Evolutionary conservation across 352 stramenopile species (phyloP).

Genomic region (Globisporangium radiosum): DNA sequence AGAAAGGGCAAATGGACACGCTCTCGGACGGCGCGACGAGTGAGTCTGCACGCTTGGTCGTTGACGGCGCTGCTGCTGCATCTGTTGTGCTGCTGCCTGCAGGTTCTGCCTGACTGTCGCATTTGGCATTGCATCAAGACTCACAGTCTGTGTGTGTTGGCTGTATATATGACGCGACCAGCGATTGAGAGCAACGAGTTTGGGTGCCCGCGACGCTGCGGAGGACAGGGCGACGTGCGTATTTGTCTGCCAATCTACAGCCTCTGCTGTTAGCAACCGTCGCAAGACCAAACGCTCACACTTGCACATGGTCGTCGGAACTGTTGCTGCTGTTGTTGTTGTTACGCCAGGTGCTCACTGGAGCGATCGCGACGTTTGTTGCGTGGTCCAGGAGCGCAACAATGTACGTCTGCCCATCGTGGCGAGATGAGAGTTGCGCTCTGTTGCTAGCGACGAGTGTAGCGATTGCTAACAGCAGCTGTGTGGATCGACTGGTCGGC

Average conservation of each 20-base stretch:
- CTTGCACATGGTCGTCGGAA: too few relatives aligned
- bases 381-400: constrained; percentile 50
- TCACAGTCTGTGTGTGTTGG: too few relatives aligned
- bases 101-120: not conserved
- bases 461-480: not conserved
- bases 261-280: not conserved
- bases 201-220: constrained; percentile 81
- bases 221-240: constrained; percentile 88
- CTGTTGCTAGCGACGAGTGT: not conserved
- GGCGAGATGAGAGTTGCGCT: too few relatives aligned
- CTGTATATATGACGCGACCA: constrained; percentile 4
- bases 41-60: constrained; percentile 15
- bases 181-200: constrained; percentile 56
- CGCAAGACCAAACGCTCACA: too few relatives aligned
- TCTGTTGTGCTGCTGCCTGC: not conserved
- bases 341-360: constrained; percentile 58
- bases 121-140: too few relatives aligned
- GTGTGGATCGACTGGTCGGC: constrained; percentile 1
- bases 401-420: constrained; percentile 21
- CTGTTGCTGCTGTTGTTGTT: too few relatives aligned
- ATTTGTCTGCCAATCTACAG: not conserved
- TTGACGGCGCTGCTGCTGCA: not conserved
- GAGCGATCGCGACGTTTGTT: constrained; percentile 73
- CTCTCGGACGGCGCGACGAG: constrained; percentile 72
- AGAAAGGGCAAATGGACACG: constrained; percentile 77